Evolutionary conservation across 2,329 filamentous ascomycete genomes (phyloP), one percentile per base, ranked within the genome.

Genomic region (Incumbomyces delicatus): DNA sequence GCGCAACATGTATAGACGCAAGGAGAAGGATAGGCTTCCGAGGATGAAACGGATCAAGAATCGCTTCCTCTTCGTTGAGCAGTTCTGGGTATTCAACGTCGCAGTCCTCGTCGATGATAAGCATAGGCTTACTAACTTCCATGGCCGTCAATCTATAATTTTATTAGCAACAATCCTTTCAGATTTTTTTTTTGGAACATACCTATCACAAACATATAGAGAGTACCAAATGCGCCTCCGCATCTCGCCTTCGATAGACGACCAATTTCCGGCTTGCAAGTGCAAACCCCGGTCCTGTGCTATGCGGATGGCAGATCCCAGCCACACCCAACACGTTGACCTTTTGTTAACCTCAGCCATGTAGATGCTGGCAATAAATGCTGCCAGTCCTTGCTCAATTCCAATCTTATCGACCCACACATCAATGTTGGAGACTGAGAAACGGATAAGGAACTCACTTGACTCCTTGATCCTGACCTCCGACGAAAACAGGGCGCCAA

Each of bases 141-240:
- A 94, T 71, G 0, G 87, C 81, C 41, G 94, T 69, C 20, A 85
- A 76, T 52, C 80, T 82, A 57, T 33, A 6, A n/a, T 32, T 11
- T 13, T 1, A 6, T 38, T 7, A 49, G 31, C 5, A 42, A 29
- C 20, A 27, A 31, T n/a, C 17, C 14, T 22, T 12, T 10, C 31
- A 45, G 27, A 7, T 3, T 6, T 36, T 38, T 7, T 6, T 36
- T 38, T 7, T 14, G 16, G 41, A 29, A 61, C 71, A 60, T 61
- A 81, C 79, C 88, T 80, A 66, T 98, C 92, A 68, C 89, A 80
- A 37, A 87, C 79, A 65, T 96, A 96, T 47, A 95, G 78, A 12
- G 86, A 80, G 88, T 92, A 98, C 90, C 90, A 98, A 2, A 92
- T 78, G 46, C 89, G 76, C 50, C 85, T 80, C 46, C 89, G 80